A percentile compares a stretch with the other conserved stretches of the same genome.
phyloP scores from a whole-genome alignment of 768 basidiomycete species.

The Daedalea quercina region DNA sequence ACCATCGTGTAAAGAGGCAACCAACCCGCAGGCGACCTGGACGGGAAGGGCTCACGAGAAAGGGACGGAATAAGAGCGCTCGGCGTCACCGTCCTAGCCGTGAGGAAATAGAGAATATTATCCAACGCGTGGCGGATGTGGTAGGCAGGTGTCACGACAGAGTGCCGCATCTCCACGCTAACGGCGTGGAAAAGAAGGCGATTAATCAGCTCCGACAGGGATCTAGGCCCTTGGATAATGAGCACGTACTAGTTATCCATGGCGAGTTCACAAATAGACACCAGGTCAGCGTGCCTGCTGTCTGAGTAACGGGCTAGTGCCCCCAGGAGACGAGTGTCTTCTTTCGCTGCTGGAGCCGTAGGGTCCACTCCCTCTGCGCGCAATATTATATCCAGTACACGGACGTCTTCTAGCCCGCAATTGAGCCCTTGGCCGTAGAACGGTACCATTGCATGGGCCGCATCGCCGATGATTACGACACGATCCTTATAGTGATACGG shows the following conservation, averaged over 20 bases:
- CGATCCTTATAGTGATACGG: slow-evolving; percentile 91
- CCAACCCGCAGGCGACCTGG: slow-evolving; percentile 67
- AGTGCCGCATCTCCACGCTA: slow-evolving; percentile 93
- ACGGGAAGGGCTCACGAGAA: slow-evolving; percentile 19
- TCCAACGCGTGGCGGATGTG: slow-evolving; percentile 76
- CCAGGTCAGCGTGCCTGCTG: slow-evolving; percentile 78
- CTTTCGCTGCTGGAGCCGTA: slow-evolving; percentile 28
- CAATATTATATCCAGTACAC: slow-evolving; percentile 75
- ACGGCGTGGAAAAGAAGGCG: slow-evolving; percentile 10
- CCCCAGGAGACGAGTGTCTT: slow-evolving; percentile 51
- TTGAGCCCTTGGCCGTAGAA: slow-evolving; percentile 97
- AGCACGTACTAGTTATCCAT: slow-evolving; percentile 92
- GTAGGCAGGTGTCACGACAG: slow-evolving; percentile 78
- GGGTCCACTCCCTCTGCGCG: slow-evolving; percentile 62
- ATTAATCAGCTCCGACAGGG: neutral
- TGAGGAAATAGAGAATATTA: slow-evolving; percentile 62
- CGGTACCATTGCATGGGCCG: slow-evolving; percentile 98
- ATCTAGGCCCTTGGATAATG: slow-evolving; percentile 7
- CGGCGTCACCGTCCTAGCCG: slow-evolving; percentile 41
- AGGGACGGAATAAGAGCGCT: slow-evolving; percentile 35
- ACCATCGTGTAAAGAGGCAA: slow-evolving; percentile 95
- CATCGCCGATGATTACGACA: slow-evolving; percentile 86
- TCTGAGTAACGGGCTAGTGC: slow-evolving; percentile 78
- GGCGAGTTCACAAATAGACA: slow-evolving; percentile 87
- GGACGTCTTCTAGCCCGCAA: slow-evolving; percentile 95